A percentile compares a stretch with the other conserved stretches of the same genome.
These are phyloP conservation scores for Chlorophyllum brunneum DNA, from an alignment of 768 basidiomycete genomes.

Conservation along the genomic window DNA sequence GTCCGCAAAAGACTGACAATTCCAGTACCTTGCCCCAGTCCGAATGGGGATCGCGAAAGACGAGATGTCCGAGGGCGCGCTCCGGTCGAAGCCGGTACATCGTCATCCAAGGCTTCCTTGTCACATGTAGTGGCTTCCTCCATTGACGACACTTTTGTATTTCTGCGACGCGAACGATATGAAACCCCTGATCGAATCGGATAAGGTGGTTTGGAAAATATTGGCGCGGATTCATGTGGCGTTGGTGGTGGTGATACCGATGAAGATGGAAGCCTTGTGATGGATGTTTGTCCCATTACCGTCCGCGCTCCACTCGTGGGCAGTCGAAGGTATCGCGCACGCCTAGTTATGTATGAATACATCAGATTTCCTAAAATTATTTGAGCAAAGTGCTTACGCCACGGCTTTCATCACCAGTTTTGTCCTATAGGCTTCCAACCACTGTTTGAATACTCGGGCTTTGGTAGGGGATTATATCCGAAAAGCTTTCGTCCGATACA, in stretches of 20 bases:
- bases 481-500: constrained; percentile 9
- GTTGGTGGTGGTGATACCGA: constrained; percentile 5
- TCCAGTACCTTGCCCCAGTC: constrained; percentile 10
- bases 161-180: constrained; percentile 16
- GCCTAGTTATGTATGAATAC: constrained; percentile 38
- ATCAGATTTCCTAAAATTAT: neutral
- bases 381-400: constrained; percentile 52
- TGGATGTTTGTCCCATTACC: constrained; percentile 21
- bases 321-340: constrained; percentile 77
- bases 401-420: constrained; percentile 77
- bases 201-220: neutral
- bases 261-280: constrained; percentile 17
- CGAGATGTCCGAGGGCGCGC: constrained; percentile 10
- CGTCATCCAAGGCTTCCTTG: neutral
- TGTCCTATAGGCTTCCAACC: constrained; percentile 65
- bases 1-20: constrained; percentile 20
- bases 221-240: neutral
- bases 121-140: neutral
- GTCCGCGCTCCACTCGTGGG: constrained; percentile 50
- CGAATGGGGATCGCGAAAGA: constrained; percentile 11
- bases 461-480: neutral
- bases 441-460: constrained; percentile 58
- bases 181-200: constrained; percentile 11
- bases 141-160: neutral
- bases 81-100: neutral